phyloP scores from a whole-genome alignment of 2,329 filamentous ascomycete genomes.

The Chalaropsis thielavioides region DNA sequence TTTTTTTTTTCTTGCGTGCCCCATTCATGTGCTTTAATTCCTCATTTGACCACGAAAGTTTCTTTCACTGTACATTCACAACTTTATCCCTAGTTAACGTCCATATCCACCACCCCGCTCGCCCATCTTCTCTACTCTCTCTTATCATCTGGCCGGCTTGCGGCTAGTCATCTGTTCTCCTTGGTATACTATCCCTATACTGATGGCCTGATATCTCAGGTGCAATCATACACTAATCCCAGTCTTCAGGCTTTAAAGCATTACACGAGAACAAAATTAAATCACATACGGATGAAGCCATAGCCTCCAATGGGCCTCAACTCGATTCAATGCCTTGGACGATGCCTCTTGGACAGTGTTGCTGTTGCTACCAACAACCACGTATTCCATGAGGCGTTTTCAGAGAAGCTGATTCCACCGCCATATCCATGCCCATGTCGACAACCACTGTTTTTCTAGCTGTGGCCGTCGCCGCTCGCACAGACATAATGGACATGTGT shows the following conservation, averaged over 20 bases:
- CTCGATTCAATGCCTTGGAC: background rate
- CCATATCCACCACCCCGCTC: no score
- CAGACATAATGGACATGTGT: background rate
- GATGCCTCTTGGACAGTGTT: background rate
- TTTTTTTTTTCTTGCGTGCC: no score
- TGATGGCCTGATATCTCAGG: background rate
- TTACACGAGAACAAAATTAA: background rate
- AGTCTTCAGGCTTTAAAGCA: background rate
- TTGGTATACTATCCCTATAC: background rate
- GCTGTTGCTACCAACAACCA: conserved; percentile 2
- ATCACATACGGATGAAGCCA: background rate
- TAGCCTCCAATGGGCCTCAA: background rate
- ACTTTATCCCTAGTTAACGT: background rate
- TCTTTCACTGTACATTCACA: background rate
- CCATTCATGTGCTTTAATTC: background rate
- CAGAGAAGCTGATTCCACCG: background rate
- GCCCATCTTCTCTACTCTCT: background rate
- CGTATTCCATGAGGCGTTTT: background rate
- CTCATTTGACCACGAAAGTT: background rate
- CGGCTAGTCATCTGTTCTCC: background rate
- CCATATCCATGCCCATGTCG: background rate
- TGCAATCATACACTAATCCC: background rate
- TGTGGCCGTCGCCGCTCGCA: background rate
- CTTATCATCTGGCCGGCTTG: background rate
- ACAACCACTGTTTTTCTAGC: background rate